These are phyloP conservation scores for Chlorella ohadii DNA, from an alignment of 139 green algal genomes.

Conservation along the genomic window DNA sequence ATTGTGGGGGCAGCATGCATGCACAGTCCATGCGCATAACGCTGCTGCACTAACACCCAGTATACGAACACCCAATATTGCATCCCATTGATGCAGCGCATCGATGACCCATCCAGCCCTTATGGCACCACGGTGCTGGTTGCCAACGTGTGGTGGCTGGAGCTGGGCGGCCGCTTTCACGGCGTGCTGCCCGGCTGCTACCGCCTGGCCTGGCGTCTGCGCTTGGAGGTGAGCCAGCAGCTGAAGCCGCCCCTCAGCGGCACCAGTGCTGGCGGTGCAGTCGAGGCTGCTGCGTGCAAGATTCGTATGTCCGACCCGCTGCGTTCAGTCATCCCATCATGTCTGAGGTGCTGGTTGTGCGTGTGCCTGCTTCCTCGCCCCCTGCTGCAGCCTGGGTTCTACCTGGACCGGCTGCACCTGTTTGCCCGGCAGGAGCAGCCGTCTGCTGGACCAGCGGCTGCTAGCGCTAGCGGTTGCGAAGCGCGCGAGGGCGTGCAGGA, in stretches of 20 bases:
- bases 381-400: background rate
- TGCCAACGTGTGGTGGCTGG: conserved; percentile 15
- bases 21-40: too few relatives aligned
- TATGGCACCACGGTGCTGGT: background rate
- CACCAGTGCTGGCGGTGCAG: too few relatives aligned
- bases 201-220: background rate
- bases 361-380: too few relatives aligned
- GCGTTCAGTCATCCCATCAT: too few relatives aligned
- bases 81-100: too few relatives aligned
- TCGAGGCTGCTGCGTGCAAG: too few relatives aligned
- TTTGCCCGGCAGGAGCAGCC: background rate
- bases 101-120: background rate
- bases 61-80: too few relatives aligned
- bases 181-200: conserved; percentile 17
- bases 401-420: background rate
- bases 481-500: background rate
- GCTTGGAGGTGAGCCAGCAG: background rate
- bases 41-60: too few relatives aligned
- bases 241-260: too few relatives aligned
- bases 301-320: too few relatives aligned
- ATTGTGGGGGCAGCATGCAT: too few relatives aligned
- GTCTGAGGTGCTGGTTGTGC: too few relatives aligned
- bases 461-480: background rate
- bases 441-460: background rate
- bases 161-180: background rate